These are phyloP conservation scores for Pythium oligandrum DNA, from an alignment of 352 stramenopile species.

Conservation along the genomic window DNA sequence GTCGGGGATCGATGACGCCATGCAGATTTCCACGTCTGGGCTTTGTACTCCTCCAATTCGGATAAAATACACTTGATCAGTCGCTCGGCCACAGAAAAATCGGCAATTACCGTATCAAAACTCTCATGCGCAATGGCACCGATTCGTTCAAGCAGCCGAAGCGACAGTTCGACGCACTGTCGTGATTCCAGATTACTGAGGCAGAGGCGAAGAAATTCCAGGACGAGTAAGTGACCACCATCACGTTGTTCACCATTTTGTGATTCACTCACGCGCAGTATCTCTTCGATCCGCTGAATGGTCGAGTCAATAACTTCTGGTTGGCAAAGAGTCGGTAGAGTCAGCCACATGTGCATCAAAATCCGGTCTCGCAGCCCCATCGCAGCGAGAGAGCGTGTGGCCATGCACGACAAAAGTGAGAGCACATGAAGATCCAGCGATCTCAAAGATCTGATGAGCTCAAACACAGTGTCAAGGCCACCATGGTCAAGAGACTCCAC, in stretches of 20 bases:
- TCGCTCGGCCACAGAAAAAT: too few relatives aligned
- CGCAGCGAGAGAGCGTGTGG: slow-evolving; percentile 1
- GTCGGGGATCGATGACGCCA: too few relatives aligned
- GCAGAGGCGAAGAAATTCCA: slow-evolving; percentile 15
- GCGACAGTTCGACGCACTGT: slow-evolving; percentile 1
- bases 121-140: neutral
- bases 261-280: slow-evolving; percentile 10
- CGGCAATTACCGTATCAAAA: too few relatives aligned
- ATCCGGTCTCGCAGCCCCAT: slow-evolving; percentile 23
- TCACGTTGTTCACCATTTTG: neutral
- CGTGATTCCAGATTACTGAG: neutral
- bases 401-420: slow-evolving; percentile 1
- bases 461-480: slow-evolving; percentile 20
- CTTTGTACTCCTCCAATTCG: too few relatives aligned
- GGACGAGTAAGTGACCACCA: neutral
- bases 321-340: slow-evolving; percentile 8
- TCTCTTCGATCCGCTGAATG: slow-evolving; percentile 13
- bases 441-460: slow-evolving; percentile 13
- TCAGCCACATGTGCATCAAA: slow-evolving; percentile 38
- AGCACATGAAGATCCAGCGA: slow-evolving; percentile 8
- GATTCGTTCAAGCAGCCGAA: slow-evolving; percentile 16
- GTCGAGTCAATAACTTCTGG: slow-evolving; percentile 1
- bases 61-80: too few relatives aligned
- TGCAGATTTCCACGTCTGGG: too few relatives aligned
- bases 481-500: slow-evolving; percentile 34